phyloP scores from a whole-genome alignment of 2,329 filamentous ascomycete species.

The Emmonsiellopsis sp. region DNA sequence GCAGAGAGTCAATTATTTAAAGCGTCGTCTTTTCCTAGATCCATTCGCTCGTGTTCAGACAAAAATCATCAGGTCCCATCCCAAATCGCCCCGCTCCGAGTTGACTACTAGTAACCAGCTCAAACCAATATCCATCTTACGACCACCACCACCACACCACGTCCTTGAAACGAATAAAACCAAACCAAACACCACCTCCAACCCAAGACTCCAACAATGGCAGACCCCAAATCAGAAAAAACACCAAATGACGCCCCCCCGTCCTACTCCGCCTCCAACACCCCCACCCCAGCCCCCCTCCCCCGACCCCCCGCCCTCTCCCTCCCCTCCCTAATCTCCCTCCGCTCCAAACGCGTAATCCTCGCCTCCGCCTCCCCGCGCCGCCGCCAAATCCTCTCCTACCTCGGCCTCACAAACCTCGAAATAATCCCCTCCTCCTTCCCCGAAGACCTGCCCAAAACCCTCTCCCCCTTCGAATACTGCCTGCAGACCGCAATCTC shows the following conservation, averaged over 20 bases:
- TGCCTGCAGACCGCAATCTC: conserved; percentile 75
- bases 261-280: neutral
- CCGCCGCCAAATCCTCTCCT: conserved; percentile 64
- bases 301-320: conserved; percentile 52
- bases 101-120: neutral
- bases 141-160: neutral
- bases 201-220: neutral
- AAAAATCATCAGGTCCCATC: too few species aligned
- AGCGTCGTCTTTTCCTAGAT: too few species aligned
- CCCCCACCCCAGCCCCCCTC: conserved; percentile 18
- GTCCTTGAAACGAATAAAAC: neutral
- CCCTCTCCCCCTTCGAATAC: conserved; percentile 76
- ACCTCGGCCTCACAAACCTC: conserved; percentile 71
- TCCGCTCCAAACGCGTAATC: conserved; percentile 72
- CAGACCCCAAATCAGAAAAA: conserved; percentile 3
- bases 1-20: too few species aligned
- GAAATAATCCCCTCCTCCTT: conserved; percentile 77
- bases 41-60: too few species aligned
- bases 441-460: conserved; percentile 77
- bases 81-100: too few species aligned
- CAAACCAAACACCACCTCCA: neutral
- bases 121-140: neutral
- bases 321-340: conserved; percentile 66
- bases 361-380: conserved; percentile 85
- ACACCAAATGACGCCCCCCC: neutral